Evolutionary conservation across 148 eudicot genomes (phyloP).

Genomic region (Chenopodium album): DNA sequence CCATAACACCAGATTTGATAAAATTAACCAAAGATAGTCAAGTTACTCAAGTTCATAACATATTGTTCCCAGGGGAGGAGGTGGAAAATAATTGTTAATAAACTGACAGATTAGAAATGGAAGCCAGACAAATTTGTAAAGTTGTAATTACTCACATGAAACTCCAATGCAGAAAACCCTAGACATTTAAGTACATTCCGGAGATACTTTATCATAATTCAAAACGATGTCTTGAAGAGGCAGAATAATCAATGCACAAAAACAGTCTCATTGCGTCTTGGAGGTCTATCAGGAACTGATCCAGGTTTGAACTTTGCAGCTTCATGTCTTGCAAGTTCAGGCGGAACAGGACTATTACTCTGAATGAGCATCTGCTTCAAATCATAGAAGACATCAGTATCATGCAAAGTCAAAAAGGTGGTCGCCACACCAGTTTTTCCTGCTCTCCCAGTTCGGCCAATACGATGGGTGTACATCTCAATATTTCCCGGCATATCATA

Average conservation of each 20-base stretch:
- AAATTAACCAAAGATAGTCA: background rate
- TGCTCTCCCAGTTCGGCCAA: conserved; percentile 65
- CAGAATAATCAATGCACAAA: conserved; percentile 39
- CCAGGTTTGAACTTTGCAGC: conserved; percentile 65
- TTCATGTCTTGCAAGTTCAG: conserved; percentile 80
- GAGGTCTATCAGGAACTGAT: conserved; percentile 58
- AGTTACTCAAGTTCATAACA: background rate
- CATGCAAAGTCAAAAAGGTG: conserved; percentile 71
- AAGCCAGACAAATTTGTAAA: background rate
- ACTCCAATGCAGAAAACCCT: background rate
- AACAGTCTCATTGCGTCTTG: conserved; percentile 58
- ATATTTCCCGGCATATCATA: conserved; percentile 68
- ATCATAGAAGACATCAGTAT: conserved; percentile 73
- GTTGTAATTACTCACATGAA: conserved; percentile 26
- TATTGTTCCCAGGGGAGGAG: background rate
- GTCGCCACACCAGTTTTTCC: conserved; percentile 71
- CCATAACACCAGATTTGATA: background rate
- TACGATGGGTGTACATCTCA: conserved; percentile 64
- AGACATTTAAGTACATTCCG: background rate
- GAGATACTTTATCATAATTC: background rate
- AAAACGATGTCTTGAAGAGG: background rate
- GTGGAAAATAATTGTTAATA: background rate
- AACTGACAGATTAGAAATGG: background rate
- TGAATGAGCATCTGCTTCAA: conserved; percentile 76
- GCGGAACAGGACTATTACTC: conserved; percentile 79